phyloP scores from a whole-genome alignment of 169 alveolate genomes.

The Amoebophrya sp. region DNA sequence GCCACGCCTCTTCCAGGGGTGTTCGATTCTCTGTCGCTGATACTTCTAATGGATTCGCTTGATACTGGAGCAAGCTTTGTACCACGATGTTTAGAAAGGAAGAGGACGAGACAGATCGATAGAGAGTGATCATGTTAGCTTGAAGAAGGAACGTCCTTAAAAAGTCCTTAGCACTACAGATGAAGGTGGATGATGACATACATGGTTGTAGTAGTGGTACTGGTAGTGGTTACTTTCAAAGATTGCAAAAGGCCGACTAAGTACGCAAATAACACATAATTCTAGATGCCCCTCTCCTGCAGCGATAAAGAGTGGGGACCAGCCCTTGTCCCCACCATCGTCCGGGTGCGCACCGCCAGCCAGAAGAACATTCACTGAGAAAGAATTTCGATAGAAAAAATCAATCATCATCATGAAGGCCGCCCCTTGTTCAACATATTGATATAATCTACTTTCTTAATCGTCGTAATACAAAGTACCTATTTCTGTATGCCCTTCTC shows the following conservation, averaged over 20 bases:
- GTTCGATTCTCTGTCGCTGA: not conserved
- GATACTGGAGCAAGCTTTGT: not conserved
- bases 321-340: slow-evolving; percentile 34
- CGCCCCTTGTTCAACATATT: not conserved
- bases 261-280: no score
- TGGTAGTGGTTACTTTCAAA: no score
- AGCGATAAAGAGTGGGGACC: slow-evolving; percentile 24
- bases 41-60: not conserved
- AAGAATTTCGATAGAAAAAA: not conserved
- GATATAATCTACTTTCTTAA: no score
- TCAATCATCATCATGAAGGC: not conserved
- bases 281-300: not conserved
- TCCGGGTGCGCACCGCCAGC: slow-evolving; percentile 27
- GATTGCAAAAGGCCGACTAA: no score
- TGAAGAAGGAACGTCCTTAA: no score
- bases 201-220: no score
- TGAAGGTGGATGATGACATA: no score
- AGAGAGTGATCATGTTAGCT: no score
- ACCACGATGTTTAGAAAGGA: no score
- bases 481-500: not conserved
- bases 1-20: not conserved
- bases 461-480: not conserved
- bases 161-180: no score
- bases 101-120: no score
- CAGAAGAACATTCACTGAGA: not conserved